Base-by-base conservation (phyloP, 768 basidiomycete genomes). In the Leccinellum albellum region DNA sequence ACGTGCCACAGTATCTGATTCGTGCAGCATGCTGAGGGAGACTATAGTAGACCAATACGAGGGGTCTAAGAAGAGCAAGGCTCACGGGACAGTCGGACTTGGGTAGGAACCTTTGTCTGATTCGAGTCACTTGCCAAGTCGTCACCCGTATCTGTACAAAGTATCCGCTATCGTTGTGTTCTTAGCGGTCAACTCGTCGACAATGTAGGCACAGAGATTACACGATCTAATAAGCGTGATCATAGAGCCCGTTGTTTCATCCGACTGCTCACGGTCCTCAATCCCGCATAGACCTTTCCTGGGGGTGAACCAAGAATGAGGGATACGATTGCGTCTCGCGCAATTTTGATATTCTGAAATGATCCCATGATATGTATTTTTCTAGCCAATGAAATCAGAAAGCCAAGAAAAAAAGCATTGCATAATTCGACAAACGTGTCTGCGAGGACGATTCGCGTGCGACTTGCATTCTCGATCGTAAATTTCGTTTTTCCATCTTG, bases 401-500 rank as follows among this genome's bases (percentile, higher is more conserved):
- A 50, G 50, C 15, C 17, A 37, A 7, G 21, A 12, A 52, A 4
- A 44, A 29, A 29, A 9, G 26, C 9, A 21, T 26, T 9, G 44
- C 24, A 54, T 20, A 21, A 54, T 24, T 15, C 14, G 20, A 83
- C 90, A 54, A 67, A 95, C 95, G 94, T 94, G 70, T 99, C 97
- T 12, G 97, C 97, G 42, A 99, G 84, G 47, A 99, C 92, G 55
- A 99, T 98, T n/a, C 97, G 88, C 26, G 97, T 99, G 56, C 96
- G 83, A 63, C 88, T 95, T 3, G 94, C 84, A 66, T 98, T 99
- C 77, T 99, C 97, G 54, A 99, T 98, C 2, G 95, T 94, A 72
- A 98, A 98, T 71, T 97, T 95, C 12, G 95, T 98, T 77, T 98
- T 98, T 45, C 97, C 97, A 61, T 97, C 94, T 70, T 99, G 94